Base-by-base conservation (phyloP, 768 basidiomycete genomes). In the Roridomyces roridus region DNA sequence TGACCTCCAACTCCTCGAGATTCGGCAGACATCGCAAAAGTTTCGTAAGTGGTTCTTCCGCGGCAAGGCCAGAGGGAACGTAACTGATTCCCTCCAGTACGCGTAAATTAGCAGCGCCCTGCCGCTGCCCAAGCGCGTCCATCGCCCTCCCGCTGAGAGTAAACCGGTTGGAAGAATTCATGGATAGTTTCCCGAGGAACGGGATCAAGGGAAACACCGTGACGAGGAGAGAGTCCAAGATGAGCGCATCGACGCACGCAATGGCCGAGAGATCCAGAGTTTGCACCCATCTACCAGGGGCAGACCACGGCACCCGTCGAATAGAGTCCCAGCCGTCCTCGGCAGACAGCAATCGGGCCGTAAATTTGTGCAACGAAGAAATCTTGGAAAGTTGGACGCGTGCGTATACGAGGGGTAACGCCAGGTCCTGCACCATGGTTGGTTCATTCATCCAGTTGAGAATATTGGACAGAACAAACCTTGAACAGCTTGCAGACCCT, bases 241-340 rank as follows among this genome's bases (percentile, higher is more conserved):
- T 65, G 45, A 88, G 77, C 23, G 80, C 74, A 48, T 87, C 74
- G 42, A 65, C 67, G 63, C 74, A 77, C 40, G 68, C 62, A 29
- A 91, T 63, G 20, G 73, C 70, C 5, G 90, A 86, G 6, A 97
- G 73, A 70, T 96, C 89, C 21, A 97, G 77, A 10, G 68, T 71
- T 55, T 87, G 88, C 1, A 96, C 85, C 89, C 92, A 96, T 67
- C 94, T 81, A 25, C 94, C 94, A 2, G 94, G 94, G 0, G 89
- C 82, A 5, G 93, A 95, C 65, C 89, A 91, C 0, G 91, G 91
- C 62, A 91, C 93, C 46, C 94, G 83, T 47, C 91, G 85, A 53
- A 96, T 86, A 40, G 92, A 91, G 65, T 94, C 92, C 94, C 94
- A 96, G 66, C 81, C 83, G 63, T 84, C 80, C 59, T 96, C 94